phyloP scores from a whole-genome alignment of 1,139 yeast species.

The Meyerozyma sp. region DNA sequence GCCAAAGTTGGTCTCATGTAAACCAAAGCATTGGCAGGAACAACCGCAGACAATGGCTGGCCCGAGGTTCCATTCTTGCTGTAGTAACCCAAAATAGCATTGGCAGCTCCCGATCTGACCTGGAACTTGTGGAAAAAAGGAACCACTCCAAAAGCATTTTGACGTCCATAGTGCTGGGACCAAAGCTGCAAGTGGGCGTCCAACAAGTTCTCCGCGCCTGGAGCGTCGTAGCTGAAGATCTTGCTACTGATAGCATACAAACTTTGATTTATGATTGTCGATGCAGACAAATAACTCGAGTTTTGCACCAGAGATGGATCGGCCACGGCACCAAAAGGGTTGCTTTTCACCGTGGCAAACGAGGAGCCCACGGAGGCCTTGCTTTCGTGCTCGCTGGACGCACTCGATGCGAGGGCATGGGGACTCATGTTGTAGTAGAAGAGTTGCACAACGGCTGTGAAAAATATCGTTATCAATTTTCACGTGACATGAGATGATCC shows the following conservation, averaged over 20 bases:
- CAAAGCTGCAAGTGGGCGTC: conserved; percentile 61
- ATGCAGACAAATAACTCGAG: conserved; percentile 56
- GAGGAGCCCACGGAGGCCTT: conserved; percentile 1
- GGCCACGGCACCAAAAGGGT: conserved; percentile 55
- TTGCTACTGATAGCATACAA: conserved; percentile 58
- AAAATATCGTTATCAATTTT: neutral
- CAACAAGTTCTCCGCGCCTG: conserved; percentile 56
- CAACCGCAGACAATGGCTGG: conserved; percentile 47
- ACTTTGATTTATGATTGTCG: conserved; percentile 58
- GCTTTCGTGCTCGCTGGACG: conserved; percentile 1
- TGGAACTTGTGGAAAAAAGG: conserved; percentile 62
- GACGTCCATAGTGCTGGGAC: conserved; percentile 46
- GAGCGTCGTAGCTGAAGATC: conserved; percentile 65
- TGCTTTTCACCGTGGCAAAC: conserved; percentile 12
- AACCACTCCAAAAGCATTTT: conserved; percentile 50
- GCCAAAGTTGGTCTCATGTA: conserved; percentile 57
- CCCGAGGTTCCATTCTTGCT: conserved; percentile 34
- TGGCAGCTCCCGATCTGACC: conserved; percentile 81
- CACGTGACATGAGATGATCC: conserved; percentile 1
- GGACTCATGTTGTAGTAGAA: conserved; percentile 6
- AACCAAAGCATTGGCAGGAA: conserved; percentile 64
- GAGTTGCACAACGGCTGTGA: neutral
- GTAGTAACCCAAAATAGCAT: conserved; percentile 71
- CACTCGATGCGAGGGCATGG: conserved; percentile 4
- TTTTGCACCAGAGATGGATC: conserved; percentile 52